These are phyloP conservation scores for Globisporangium lucens DNA, from an alignment of 352 stramenopile species.

Conservation along the genomic window DNA sequence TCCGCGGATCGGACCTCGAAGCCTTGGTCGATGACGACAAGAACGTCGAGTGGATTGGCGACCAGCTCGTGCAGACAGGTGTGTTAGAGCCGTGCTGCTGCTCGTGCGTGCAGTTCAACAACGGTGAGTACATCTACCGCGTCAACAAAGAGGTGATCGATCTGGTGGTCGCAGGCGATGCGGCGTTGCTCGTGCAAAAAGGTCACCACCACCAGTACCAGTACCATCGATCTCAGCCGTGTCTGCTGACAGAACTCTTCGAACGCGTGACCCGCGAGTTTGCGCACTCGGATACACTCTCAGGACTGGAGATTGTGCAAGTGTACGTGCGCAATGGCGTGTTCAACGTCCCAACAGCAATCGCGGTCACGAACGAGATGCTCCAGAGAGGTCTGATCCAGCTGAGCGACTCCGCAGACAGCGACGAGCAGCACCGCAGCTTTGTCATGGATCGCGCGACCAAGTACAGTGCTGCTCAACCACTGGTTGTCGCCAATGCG, in stretches of 20 bases:
- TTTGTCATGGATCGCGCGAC: conserved; percentile 10
- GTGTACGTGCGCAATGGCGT: conserved; percentile 35
- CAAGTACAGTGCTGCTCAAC: conserved; percentile 5
- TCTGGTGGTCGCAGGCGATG: conserved; percentile 3
- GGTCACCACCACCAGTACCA: not conserved
- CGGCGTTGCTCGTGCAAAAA: not conserved
- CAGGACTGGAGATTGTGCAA: conserved; percentile 38
- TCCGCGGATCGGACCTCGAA: conserved; percentile 34
- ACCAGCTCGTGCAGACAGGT: conserved; percentile 25
- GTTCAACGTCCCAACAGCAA: conserved; percentile 38
- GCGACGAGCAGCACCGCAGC: conserved; percentile 9
- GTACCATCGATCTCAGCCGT: conserved; percentile 12
- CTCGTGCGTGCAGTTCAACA: conserved; percentile 27
- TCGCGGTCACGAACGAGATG: conserved; percentile 33
- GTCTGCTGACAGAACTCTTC: conserved; percentile 12
- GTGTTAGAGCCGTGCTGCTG: conserved; percentile 35
- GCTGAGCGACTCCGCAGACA: not conserved
- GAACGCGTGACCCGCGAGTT: conserved; percentile 7
- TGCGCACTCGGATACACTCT: conserved; percentile 20
- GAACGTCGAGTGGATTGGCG: conserved; percentile 21
- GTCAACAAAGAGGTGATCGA: conserved; percentile 20
- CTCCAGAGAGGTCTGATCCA: conserved; percentile 29
- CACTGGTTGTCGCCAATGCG: conserved; percentile 2
- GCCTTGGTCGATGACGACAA: conserved; percentile 23
- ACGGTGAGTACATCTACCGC: conserved; percentile 30